Conservation (phyloP, 805 yeast genomes). For the Candida boleticola region DNA sequence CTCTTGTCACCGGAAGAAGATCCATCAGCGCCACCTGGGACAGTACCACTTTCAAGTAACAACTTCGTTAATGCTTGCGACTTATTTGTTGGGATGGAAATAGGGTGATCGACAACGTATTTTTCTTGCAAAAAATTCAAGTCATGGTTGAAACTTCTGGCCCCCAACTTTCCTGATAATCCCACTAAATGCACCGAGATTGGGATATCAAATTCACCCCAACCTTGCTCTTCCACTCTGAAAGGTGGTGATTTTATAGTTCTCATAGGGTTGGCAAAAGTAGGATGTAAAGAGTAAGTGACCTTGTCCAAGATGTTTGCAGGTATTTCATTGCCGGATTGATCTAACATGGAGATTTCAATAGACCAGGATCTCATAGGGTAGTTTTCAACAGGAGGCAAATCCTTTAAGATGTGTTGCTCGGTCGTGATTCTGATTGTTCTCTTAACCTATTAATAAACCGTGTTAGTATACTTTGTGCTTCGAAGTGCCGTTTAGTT, state of each 20-base stretch:
- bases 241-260: slow-evolving; percentile 81
- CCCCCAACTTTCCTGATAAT: slow-evolving; percentile 77
- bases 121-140: slow-evolving; percentile 78
- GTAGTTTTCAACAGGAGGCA: slow-evolving; percentile 83
- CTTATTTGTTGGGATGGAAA: slow-evolving; percentile 73
- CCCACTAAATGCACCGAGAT: slow-evolving; percentile 68
- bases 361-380: slow-evolving; percentile 96
- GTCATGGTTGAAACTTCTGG: slow-evolving; percentile 82
- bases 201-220: slow-evolving; percentile 96
- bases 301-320: slow-evolving; percentile 89
- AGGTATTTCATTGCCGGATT: slow-evolving; percentile 77
- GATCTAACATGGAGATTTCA: slow-evolving; percentile 70
- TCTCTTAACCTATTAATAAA: slow-evolving; percentile 60
- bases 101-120: slow-evolving; percentile 74
- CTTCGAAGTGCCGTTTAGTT: no score
- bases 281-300: slow-evolving; percentile 91
- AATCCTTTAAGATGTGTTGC: slow-evolving; percentile 77
- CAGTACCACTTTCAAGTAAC: slow-evolving; percentile 78
- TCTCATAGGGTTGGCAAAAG: slow-evolving; percentile 87
- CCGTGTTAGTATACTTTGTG: no score
- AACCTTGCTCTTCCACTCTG: slow-evolving; percentile 86
- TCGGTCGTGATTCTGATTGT: slow-evolving; percentile 84
- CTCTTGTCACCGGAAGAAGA: slow-evolving; percentile 23
- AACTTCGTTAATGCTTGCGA: slow-evolving; percentile 65
- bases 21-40: slow-evolving; percentile 43